These are phyloP conservation scores for Aspergillus fumigatiaffinis DNA, from an alignment of 2,329 filamentous ascomycete genomes.

Conservation along the genomic window DNA sequence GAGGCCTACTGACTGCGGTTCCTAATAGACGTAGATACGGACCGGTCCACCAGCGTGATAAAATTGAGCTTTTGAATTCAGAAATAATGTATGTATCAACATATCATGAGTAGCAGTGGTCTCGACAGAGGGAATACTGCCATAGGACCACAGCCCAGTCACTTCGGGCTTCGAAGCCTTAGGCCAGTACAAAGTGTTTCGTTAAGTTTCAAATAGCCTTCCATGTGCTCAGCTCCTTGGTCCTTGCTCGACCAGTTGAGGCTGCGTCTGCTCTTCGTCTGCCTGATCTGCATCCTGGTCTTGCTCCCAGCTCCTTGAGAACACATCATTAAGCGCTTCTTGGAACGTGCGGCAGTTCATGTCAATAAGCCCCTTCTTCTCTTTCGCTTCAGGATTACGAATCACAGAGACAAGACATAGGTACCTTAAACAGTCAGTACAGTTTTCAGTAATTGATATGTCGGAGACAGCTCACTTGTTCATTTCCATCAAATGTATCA, in stretches of 20 bases:
- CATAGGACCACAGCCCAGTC: not conserved
- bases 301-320: constrained; percentile 49
- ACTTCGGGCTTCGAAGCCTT: not conserved
- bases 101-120: not conserved
- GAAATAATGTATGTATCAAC: not conserved
- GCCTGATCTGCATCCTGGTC: constrained; percentile 26
- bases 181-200: not conserved
- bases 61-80: not conserved
- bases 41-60: not conserved
- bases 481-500: constrained; percentile 64
- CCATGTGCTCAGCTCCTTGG: not conserved
- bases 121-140: not conserved
- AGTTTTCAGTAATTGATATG: not conserved
- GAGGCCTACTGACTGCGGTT: not conserved
- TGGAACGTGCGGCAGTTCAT: constrained; percentile 64
- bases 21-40: not conserved
- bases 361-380: constrained; percentile 62
- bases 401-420: constrained; percentile 63
- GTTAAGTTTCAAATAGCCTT: not conserved
- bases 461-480: constrained; percentile 52
- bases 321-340: constrained; percentile 59
- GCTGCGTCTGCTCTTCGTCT: constrained; percentile 7
- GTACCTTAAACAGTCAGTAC: constrained; percentile 45
- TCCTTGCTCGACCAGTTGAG: constrained; percentile 3
- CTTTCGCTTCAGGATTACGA: constrained; percentile 60